These are phyloP conservation scores for Penicillium coprophilum DNA, from an alignment of 495 filamentous ascomycete genomes.

Conservation along the genomic window DNA sequence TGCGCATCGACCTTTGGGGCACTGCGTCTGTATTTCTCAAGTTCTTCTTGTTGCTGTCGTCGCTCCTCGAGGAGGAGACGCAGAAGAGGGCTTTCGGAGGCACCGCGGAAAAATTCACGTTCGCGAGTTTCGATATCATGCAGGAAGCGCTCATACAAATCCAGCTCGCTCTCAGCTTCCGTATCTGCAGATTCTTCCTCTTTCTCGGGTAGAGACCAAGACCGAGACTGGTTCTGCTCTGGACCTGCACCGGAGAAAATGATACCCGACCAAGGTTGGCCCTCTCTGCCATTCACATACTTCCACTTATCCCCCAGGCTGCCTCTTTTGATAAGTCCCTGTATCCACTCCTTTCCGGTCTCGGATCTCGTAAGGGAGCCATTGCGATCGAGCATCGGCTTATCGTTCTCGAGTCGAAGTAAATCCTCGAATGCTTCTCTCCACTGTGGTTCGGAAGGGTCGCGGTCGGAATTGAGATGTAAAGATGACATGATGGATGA, in stretches of 20 bases:
- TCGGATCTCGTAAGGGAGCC: conserved; percentile 24
- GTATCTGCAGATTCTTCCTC: conserved; percentile 13
- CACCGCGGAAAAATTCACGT: conserved; percentile 28
- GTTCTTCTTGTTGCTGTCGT: conserved; percentile 20
- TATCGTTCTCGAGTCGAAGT: conserved; percentile 48
- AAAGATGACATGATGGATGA: conserved; percentile 42
- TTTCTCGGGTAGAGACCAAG: conserved; percentile 8
- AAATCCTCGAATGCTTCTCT: conserved; percentile 59
- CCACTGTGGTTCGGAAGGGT: conserved; percentile 46
- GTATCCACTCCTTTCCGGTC: conserved; percentile 38
- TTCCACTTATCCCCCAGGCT: conserved; percentile 43
- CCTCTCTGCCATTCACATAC: conserved; percentile 23
- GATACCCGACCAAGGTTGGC: conserved; percentile 30
- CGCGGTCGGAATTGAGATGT: conserved; percentile 27
- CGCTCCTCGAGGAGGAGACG: conserved; percentile 37
- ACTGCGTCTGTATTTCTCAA: neutral
- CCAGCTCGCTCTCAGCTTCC: conserved; percentile 39
- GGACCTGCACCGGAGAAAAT: conserved; percentile 21
- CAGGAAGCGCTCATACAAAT: conserved; percentile 49
- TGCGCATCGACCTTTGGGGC: conserved; percentile 9
- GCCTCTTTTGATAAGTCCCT: conserved; percentile 38
- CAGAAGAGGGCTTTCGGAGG: conserved; percentile 36
- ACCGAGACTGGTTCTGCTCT: neutral
- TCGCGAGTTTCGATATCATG: conserved; percentile 39
- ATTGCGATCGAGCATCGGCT: conserved; percentile 43